phyloP scores from a whole-genome alignment of 2,329 filamentous ascomycete genomes.

The Penicillium carneum region DNA sequence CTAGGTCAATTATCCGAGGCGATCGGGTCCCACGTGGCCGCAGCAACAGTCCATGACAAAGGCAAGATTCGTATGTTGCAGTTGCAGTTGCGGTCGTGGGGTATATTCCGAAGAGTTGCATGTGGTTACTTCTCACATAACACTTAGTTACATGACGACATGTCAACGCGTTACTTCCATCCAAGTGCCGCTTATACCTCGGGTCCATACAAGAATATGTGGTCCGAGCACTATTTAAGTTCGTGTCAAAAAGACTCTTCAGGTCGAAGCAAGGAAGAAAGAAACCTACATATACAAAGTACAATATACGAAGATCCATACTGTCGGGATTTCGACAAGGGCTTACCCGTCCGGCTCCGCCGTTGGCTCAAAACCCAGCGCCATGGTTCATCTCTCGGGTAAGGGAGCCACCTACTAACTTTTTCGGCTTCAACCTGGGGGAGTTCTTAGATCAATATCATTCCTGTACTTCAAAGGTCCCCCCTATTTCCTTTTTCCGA shows the following conservation, averaged over 20 bases:
- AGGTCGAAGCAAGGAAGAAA: background rate
- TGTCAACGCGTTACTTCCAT: background rate
- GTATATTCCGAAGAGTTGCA: background rate
- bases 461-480: background rate
- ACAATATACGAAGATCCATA: conserved; percentile 28
- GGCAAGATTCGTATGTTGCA: background rate
- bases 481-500: background rate
- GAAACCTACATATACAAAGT: background rate
- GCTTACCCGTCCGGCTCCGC: conserved; percentile 20
- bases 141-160: background rate
- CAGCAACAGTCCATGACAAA: background rate
- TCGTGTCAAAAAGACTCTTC: background rate
- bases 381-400: conserved; percentile 47
- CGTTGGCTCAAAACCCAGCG: conserved; percentile 43
- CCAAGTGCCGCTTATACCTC: background rate
- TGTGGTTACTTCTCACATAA: background rate
- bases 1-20: conserved; percentile 18
- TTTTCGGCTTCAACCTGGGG: too few relatives aligned
- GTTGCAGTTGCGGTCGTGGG: background rate
- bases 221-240: background rate
- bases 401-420: conserved; percentile 13
- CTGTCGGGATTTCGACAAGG: conserved; percentile 38
- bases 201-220: background rate
- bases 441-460: background rate
- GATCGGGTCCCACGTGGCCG: background rate